Evolutionary conservation across 2,329 filamentous ascomycete species (phyloP), one percentile per base, ranked within the genome.

Genomic region (Gliomastix tumulicola): DNA sequence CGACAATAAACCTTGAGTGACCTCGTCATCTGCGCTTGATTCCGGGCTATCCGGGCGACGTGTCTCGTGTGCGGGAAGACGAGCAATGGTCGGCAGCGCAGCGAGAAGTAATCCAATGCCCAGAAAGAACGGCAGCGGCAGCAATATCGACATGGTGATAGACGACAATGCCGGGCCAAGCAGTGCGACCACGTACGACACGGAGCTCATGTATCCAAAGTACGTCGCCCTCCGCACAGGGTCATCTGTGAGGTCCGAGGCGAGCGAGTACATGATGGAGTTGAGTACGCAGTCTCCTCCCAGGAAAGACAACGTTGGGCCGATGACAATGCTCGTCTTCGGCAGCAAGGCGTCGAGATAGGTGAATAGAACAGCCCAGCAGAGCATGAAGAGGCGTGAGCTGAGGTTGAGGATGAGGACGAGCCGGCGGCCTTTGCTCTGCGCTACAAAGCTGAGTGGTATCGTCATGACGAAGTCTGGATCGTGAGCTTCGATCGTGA

Each of bases 261-360:
- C 65, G 6, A 71, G 56, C 2, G 63, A 51, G 35, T 70, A 71
- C 3, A 63, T 57, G 30, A 71, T 61, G 16, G 68, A 70, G 40
- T 69, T 69, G 46, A 72, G 66, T 12, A 71, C 65, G 19, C 68
- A 71, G 40, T 71, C 68, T 12, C 67, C 68, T 2, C 68, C 68
- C 0, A 72, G 54, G 1, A 69, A 43, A 0, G 68, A 70, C 2
- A 70, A 54, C 3, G 54, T 48, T 0, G 68, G 63, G 0, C 61
- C 65, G 1, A 53, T 51, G 5, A 68, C 44, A 4, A 70, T 59
- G 17, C 64, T 1, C 67, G n/a, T 28, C 2, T 13, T 13, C 17
- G 25, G 25, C 4, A 28, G 17, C 10, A 28, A 7, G 3, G 7
- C 13, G 17, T 28, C 25, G 17, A 28, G 17, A 16, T 28, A 28